Evolutionary conservation across 2,329 filamentous ascomycete species (phyloP), one percentile per base, ranked within the genome.

Genomic region (Monascus ruber): DNA sequence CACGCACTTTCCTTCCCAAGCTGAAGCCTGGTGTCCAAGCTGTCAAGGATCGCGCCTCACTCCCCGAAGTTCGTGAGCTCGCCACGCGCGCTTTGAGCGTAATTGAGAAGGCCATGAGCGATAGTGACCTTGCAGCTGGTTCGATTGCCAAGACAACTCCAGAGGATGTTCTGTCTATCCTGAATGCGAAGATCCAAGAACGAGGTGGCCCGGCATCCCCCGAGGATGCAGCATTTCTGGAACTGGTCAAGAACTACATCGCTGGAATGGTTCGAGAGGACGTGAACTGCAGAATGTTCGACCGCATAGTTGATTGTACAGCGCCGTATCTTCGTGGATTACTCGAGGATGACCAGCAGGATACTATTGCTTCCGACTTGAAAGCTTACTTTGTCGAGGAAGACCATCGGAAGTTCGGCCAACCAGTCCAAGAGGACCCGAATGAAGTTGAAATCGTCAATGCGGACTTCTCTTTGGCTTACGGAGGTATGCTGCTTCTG

Each of bases 361-460:
- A 80, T 28, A 72, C 74, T 29, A 74, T 94, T 41, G 83, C 79
- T 25, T 73, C 81, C 29, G 79, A 76, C 25, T 70, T 96, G n/a
- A 76, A 94, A 60, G 63, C 80, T 44, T 77, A 81, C 66, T 95
- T 84, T 56, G 58, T 89, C 24, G 79, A 80, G 0, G 88, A 95
- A 63, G 89, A 96, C 50, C 72, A 85, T 55, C 84, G 86, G 62
- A 91, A 85, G 58, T 93, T 79, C 53, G 89, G 88, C 47, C 78
- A 82, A 39, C 85, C 87, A 2, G 73, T 85, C 48, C 84, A 88
- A 62, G 85, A 91, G 45, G 86, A 95, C 44, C 85, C 93, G 44
- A 88, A 87, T 43, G 91, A 98, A 66, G 73, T 82, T 24, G 91
- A 96, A 65, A 94, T 98, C 57, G 91, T 98, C 59, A 96, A 98